A percentile compares a stretch with the other conserved stretches of the same genome.
These are phyloP conservation scores for Russula virescens DNA, from an alignment of 768 basidiomycete genomes.

Conservation along the genomic window DNA sequence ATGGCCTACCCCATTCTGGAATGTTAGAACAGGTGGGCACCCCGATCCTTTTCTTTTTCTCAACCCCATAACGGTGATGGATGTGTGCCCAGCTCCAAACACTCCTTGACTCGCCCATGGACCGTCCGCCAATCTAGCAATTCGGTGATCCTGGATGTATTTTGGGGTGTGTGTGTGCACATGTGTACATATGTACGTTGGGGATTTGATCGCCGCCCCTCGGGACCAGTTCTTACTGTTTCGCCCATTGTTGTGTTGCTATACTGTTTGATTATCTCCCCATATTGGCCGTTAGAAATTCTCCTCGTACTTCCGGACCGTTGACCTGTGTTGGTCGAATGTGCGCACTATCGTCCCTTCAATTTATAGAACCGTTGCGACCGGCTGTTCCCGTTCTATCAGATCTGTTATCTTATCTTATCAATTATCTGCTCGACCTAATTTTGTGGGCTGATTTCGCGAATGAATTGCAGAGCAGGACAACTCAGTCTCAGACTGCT, in stretches of 20 bases:
- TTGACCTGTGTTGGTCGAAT: background rate
- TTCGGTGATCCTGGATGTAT: background rate
- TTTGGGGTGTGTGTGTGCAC: background rate
- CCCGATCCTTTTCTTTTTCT: no score
- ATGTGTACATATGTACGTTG: background rate
- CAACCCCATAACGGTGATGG: background rate
- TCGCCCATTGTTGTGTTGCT: slow-evolving; percentile 17
- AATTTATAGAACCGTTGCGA: background rate
- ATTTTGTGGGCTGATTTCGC: no score
- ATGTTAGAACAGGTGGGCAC: slow-evolving; percentile 19
- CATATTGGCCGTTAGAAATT: background rate
- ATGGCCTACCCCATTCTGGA: slow-evolving; percentile 16
- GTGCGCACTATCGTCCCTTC: background rate
- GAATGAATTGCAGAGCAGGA: no score
- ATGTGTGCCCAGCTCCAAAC: slow-evolving; percentile 10
- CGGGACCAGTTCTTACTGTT: background rate
- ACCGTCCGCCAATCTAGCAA: slow-evolving; percentile 13
- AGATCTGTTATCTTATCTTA: slow-evolving; percentile 10
- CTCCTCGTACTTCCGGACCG: background rate
- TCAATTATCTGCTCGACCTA: background rate
- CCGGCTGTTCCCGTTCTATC: background rate
- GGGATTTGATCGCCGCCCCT: background rate
- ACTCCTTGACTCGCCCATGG: slow-evolving; percentile 18
- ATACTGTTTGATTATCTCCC: slow-evolving; percentile 11
- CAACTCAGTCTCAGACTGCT: no score